Evolutionary conservation across 768 basidiomycete genomes (phyloP), one percentile per base, ranked within the genome.

Genomic region (Sporobolomyces pararoseus): DNA sequence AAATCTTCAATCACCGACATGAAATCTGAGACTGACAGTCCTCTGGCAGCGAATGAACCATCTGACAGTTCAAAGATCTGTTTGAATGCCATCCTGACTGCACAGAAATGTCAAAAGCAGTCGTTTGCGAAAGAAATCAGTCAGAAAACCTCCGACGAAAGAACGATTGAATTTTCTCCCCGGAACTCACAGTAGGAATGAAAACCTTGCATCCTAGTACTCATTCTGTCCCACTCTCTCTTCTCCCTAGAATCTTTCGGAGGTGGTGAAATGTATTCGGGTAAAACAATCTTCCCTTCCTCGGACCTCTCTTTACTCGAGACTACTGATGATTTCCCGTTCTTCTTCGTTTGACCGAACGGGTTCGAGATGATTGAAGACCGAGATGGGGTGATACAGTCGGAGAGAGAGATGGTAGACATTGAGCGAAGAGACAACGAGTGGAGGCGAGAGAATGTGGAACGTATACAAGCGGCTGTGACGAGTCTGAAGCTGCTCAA

Each of bases 41-140:
- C 61, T 37, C 32, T 50, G 79, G 92, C 90, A 79, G 95, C 91
- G 53, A 85, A 83, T 77, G 91, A 94, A 31, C 88, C 85, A 82
- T 96, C 97, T n/a, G 85, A 85, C 10, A 86, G 88, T 19, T 83
- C 80, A 32, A 86, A 85, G 29, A 97, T 82, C 27, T 83, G 83
- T 57, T 86, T 85, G 66, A 87, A 73, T 4, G 67, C 42, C 49
- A 34, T 23, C 4, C 72, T n/a, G 64, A 63, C 54, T 58, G 57
- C 7, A 51, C 5, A 27, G 39, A 42, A 17, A 9, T 9, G 39
- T 9, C 39, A 42, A 42, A 17, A 42, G 39, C 10, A 42, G 39
- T 42, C n/a, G 39, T 42, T 9, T 9, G 39, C 17, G 39, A 42
- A 42, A 42, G 39, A 42, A 42, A 17, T 42, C 39, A 42, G 39